Conservation (phyloP, 371 early-diverging fungal species). For the Batkoa obscura region DNA sequence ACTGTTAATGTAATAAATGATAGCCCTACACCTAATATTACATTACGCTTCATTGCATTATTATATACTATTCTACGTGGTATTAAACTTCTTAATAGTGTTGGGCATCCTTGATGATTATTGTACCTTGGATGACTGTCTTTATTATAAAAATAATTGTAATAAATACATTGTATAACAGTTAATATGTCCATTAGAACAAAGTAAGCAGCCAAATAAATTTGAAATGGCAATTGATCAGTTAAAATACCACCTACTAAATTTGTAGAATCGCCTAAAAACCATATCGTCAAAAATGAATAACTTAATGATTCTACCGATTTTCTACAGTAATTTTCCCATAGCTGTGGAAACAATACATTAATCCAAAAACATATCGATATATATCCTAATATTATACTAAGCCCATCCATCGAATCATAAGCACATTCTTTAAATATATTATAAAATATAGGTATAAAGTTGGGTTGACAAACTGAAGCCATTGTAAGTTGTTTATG, state of each 20-base stretch:
- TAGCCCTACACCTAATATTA: slow-evolving; percentile 3
- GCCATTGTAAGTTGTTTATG: too few species aligned
- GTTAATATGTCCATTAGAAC: slow-evolving; percentile 22
- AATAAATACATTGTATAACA: slow-evolving; percentile 25
- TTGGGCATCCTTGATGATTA: too few species aligned
- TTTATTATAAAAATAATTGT: slow-evolving; percentile 7
- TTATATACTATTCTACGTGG: background rate
- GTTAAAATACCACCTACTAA: slow-evolving; percentile 46
- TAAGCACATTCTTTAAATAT: slow-evolving; percentile 2
- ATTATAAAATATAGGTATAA: too few species aligned
- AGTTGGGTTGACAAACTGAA: too few species aligned
- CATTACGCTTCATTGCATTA: slow-evolving; percentile 9
- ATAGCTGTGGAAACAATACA: slow-evolving; percentile 45
- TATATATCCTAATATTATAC: slow-evolving; percentile 21
- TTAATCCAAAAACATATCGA: slow-evolving; percentile 55
- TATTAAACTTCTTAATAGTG: too few species aligned
- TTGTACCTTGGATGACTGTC: background rate
- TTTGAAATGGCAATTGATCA: slow-evolving; percentile 46
- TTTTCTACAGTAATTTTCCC: slow-evolving; percentile 7
- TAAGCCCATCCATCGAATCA: background rate
- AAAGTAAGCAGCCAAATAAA: slow-evolving; percentile 29
- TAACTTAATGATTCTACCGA: slow-evolving; percentile 9
- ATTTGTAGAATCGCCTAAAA: slow-evolving; percentile 38
- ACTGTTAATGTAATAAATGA: background rate
- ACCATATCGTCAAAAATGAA: slow-evolving; percentile 7